Evolutionary conservation across 306 rosid genomes (phyloP).

Genomic region (Canavalia gladiata): DNA sequence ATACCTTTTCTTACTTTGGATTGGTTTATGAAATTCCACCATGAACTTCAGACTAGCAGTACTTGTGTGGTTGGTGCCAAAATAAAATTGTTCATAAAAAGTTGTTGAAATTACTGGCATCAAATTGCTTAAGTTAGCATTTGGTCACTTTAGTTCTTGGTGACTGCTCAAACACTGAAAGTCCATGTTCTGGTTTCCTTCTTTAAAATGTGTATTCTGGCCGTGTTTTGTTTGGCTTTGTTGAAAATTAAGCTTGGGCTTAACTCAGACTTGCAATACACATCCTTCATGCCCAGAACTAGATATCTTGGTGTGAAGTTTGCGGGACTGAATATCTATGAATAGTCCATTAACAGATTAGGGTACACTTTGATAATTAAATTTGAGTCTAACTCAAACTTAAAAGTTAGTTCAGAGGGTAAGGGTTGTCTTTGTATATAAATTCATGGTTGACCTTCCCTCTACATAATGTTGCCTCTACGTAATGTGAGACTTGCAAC

Average conservation of each 20-base stretch:
- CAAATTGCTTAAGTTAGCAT: background rate
- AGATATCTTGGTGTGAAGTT: too few relatives aligned
- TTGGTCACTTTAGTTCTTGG: conserved; percentile 1
- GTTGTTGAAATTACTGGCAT: background rate
- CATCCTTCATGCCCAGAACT: too few relatives aligned
- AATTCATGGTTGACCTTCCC: too few relatives aligned
- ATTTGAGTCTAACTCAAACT: too few relatives aligned
- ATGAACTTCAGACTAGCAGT: background rate
- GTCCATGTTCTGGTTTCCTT: background rate
- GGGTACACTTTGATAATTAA: too few relatives aligned
- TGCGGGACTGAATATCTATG: too few relatives aligned
- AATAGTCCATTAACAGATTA: too few relatives aligned
- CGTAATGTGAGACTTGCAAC: background rate
- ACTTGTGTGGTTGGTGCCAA: conserved; percentile 24
- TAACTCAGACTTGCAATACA: too few relatives aligned
- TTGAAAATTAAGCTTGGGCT: too few relatives aligned
- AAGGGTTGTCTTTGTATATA: too few relatives aligned
- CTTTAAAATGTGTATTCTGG: background rate
- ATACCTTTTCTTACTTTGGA: conserved; percentile 14
- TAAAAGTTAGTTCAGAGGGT: too few relatives aligned
- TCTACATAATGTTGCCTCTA: too few relatives aligned
- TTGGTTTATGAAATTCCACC: background rate
- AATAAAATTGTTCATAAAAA: conserved; percentile 8
- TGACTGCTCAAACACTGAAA: background rate
- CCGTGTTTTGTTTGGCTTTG: background rate